phyloP scores from a whole-genome alignment of 78 protist genomes.

The Polysphondylium violaceum region DNA sequence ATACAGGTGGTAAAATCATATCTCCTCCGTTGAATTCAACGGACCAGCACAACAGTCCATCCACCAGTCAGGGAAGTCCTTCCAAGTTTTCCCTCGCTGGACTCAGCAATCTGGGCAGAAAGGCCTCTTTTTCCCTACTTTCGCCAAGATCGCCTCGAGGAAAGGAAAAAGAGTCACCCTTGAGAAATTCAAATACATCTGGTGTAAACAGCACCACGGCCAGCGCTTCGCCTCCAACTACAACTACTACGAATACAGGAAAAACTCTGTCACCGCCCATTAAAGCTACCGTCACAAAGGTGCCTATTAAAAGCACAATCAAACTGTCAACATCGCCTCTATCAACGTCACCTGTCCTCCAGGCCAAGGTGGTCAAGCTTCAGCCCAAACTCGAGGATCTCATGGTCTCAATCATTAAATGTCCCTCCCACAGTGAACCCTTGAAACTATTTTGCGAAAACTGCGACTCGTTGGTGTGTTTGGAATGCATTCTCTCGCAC shows the following conservation, averaged over 20 bases:
- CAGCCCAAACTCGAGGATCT: neutral
- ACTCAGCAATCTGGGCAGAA: neutral
- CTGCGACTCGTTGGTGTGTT: slow-evolving; percentile 33
- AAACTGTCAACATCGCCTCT: slow-evolving; percentile 3
- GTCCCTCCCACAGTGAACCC: slow-evolving; percentile 6
- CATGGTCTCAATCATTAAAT: neutral
- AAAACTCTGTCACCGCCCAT: neutral
- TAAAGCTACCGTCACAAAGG: neutral
- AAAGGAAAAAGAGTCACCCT: neutral
- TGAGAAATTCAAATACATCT: neutral
- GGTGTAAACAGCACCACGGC: no score
- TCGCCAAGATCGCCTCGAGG: neutral
- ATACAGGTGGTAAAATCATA: neutral
- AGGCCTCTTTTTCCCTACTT: no score
- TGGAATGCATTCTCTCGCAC: slow-evolving; percentile 39
- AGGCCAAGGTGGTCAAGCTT: neutral
- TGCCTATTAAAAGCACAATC: neutral
- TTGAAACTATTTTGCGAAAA: slow-evolving; percentile 24
- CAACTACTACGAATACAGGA: no score
- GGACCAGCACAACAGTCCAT: neutral
- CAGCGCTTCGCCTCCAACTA: no score
- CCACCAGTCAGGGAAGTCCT: neutral
- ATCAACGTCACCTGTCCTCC: neutral
- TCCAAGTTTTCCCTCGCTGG: neutral
- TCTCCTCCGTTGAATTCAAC: neutral